phyloP scores from a whole-genome alignment of 345 rosid genomes.

The Citrus maxima region DNA sequence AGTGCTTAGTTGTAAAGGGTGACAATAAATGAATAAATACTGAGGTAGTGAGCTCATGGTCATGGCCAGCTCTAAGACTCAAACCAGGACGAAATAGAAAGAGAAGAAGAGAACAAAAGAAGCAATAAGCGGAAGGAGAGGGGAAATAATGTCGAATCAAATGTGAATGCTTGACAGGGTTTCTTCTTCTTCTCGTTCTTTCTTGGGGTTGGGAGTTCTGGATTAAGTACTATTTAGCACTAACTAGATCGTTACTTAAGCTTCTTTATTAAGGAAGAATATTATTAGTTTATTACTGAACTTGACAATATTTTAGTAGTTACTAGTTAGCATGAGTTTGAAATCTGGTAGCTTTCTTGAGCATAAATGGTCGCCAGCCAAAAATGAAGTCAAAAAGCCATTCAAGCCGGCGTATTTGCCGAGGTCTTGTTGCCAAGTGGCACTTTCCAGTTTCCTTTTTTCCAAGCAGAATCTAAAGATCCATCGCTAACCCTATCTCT shows the following conservation, averaged over 20 bases:
- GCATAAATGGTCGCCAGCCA: constrained; percentile 16
- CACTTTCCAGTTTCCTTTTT: neutral
- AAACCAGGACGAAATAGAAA: constrained; percentile 24
- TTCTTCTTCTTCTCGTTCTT: neutral
- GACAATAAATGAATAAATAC: neutral
- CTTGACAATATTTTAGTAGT: neutral
- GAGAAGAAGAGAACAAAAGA: neutral
- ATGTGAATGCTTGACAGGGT: constrained; percentile 1
- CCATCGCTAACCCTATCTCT: neutral
- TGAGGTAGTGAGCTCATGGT: neutral
- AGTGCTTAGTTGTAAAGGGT: neutral
- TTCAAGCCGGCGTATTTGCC: constrained; percentile 16
- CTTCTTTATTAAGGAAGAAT: too few relatives aligned
- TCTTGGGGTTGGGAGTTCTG: neutral
- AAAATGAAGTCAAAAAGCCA: constrained; percentile 24
- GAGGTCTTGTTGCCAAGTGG: constrained; percentile 17
- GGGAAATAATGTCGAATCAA: neutral
- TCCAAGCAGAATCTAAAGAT: neutral
- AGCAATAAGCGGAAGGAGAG: neutral
- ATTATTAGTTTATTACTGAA: neutral
- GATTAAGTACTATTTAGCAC: neutral
- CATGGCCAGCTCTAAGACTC: constrained; percentile 2
- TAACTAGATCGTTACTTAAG: neutral
- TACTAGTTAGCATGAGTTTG: neutral
- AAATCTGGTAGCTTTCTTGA: neutral